These are phyloP conservation scores for Letharia columbiana DNA, from an alignment of 495 filamentous ascomycete species.

Conservation along the genomic window DNA sequence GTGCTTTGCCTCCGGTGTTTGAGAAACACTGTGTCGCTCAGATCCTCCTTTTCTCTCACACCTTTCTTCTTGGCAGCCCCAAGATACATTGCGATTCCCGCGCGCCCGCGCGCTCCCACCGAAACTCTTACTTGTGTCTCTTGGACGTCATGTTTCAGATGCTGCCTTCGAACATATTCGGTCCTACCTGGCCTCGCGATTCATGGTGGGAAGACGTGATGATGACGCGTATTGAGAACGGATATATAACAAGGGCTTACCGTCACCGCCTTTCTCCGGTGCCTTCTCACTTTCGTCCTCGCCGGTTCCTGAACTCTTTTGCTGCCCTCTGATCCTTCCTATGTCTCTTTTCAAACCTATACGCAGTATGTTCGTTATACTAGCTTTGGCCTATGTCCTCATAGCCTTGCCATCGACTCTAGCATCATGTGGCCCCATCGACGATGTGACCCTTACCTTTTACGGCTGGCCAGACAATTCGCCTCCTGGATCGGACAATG, in stretches of 20 bases:
- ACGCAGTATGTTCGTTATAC: background rate
- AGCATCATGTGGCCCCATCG: slow-evolving; percentile 12
- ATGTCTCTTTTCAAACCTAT: background rate
- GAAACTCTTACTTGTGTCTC: background rate
- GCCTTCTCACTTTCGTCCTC: background rate
- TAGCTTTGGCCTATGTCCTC: slow-evolving; percentile 4
- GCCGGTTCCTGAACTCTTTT: background rate
- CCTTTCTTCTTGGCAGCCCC: background rate
- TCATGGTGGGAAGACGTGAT: background rate
- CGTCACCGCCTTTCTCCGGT: background rate
- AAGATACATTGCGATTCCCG: background rate
- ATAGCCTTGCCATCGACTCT: slow-evolving; percentile 4
- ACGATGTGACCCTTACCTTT: slow-evolving; percentile 26
- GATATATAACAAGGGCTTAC: background rate
- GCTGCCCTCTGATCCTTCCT: too few species aligned
- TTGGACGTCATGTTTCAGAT: background rate
- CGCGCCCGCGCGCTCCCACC: background rate
- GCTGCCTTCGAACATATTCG: background rate
- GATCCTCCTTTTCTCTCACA: background rate
- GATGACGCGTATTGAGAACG: background rate
- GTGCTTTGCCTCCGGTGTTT: background rate
- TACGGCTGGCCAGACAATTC: slow-evolving; percentile 38
- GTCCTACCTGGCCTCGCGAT: background rate
- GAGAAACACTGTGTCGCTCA: background rate
- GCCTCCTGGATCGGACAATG: slow-evolving; percentile 35